These are phyloP conservation scores for Clarireedia hainanense DNA, from an alignment of 2,329 filamentous ascomycete genomes.

Conservation along the genomic window DNA sequence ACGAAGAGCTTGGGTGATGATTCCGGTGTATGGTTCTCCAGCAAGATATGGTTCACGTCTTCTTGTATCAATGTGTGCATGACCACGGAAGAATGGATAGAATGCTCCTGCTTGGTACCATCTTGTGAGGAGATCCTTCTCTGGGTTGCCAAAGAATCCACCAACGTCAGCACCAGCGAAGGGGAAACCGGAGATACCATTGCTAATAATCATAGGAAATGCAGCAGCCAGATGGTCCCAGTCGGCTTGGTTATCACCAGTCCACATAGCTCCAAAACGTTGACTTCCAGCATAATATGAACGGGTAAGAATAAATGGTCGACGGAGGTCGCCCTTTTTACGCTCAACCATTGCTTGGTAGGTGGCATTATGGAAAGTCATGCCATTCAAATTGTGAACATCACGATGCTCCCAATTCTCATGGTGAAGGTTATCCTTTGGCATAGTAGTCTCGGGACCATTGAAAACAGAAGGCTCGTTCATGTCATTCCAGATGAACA, in stretches of 20 bases:
- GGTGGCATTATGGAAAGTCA: conserved; percentile 93
- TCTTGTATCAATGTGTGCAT: conserved; percentile 93
- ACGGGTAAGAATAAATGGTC: conserved; percentile 88
- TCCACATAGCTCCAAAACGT: conserved; percentile 93
- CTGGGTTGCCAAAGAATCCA: conserved; percentile 96
- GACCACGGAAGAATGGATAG: conserved; percentile 96
- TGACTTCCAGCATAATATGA: conserved; percentile 90
- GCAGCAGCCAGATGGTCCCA: conserved; percentile 89
- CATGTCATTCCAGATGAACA: conserved; percentile 99
- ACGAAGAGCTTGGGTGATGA: conserved; percentile 80
- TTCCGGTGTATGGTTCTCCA: conserved; percentile 74
- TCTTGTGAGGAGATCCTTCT: conserved; percentile 80
- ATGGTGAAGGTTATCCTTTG: conserved; percentile 91
- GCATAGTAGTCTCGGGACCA: conserved; percentile 96
- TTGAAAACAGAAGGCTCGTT: conserved; percentile 99
- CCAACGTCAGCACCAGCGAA: conserved; percentile 94
- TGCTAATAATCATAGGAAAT: conserved; percentile 87
- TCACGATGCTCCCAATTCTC: conserved; percentile 95
- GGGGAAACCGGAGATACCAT: conserved; percentile 87
- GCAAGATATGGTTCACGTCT: conserved; percentile 88
- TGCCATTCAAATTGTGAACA: conserved; percentile 88
- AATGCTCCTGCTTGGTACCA: conserved; percentile 98
- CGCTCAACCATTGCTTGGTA: conserved; percentile 77
- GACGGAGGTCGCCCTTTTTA: conserved; percentile 74
- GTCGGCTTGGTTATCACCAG: conserved; percentile 88